These are phyloP conservation scores for Chrysoporthe puriensis DNA, from an alignment of 2,329 filamentous ascomycete genomes.

Conservation along the genomic window DNA sequence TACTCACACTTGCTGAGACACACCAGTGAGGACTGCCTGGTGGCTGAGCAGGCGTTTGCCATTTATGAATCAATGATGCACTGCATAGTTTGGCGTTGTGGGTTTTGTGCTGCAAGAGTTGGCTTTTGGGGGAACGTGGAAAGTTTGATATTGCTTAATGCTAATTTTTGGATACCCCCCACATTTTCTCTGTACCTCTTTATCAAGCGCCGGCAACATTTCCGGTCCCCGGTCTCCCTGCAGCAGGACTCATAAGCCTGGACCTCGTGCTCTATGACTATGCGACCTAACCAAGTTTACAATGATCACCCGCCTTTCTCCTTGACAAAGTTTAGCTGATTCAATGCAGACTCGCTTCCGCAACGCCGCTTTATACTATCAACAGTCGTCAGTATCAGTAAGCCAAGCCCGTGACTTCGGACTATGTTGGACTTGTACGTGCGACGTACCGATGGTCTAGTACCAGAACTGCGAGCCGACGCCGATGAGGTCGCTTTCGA, in stretches of 20 bases:
- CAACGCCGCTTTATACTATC: neutral
- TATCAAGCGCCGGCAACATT: neutral
- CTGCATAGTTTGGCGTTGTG: neutral
- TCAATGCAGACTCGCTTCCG: neutral
- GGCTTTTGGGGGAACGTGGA: neutral
- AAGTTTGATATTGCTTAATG: conserved; percentile 19
- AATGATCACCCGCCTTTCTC: neutral
- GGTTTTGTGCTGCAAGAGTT: neutral
- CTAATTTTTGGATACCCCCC: conserved; percentile 8
- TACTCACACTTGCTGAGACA: conserved; percentile 38
- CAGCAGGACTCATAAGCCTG: neutral
- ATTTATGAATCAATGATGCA: neutral
- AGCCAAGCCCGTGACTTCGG: neutral
- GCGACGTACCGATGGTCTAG: neutral
- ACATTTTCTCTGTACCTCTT: neutral
- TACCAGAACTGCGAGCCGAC: neutral
- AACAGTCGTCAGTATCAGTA: neutral
- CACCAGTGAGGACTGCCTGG: conserved; percentile 10
- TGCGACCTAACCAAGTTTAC: no score
- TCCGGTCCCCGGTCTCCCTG: neutral
- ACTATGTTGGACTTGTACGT: neutral
- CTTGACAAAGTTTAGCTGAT: neutral
- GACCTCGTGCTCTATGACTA: no score
- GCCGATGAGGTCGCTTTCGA: neutral
- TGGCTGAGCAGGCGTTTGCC: neutral